phyloP scores from a whole-genome alignment of 225 moss, liverwort and hornwort species.

The Rhytidiadelphus loreus region DNA sequence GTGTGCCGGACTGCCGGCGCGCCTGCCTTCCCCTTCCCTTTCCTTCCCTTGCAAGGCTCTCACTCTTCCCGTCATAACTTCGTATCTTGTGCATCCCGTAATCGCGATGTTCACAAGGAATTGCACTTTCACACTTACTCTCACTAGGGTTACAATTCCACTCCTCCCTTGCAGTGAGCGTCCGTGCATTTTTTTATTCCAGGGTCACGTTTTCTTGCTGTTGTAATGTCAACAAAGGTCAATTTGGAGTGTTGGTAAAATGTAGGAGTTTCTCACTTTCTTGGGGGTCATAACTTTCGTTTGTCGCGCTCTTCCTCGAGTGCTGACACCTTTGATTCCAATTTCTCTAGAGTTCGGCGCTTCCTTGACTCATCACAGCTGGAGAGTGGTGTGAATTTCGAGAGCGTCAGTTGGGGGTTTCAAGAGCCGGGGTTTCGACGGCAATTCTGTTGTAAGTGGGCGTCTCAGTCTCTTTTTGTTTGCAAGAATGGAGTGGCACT shows the following conservation, averaged over 20 bases:
- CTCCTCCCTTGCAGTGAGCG: not conserved
- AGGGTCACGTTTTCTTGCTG: not conserved
- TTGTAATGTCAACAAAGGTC: not conserved
- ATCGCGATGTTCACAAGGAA: not conserved
- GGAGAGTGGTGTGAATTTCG: not conserved
- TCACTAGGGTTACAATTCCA: not conserved
- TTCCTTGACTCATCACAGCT: not conserved
- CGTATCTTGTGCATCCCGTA: not conserved
- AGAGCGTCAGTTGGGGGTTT: not conserved
- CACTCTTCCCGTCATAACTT: not conserved
- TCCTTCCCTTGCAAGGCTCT: not conserved
- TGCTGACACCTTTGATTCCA: conserved; percentile 1
- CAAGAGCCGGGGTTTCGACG: not conserved
- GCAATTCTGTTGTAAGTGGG: conserved; percentile 1
- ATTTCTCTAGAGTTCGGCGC: not conserved
- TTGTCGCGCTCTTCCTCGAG: not conserved
- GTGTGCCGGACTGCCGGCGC: not conserved
- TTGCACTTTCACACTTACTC: not conserved
- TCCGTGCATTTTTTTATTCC: not conserved
- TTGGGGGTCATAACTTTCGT: not conserved
- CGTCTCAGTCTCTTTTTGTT: too few species aligned
- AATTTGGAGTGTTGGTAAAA: not conserved
- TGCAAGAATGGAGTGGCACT: not conserved
- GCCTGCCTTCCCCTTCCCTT: not conserved
- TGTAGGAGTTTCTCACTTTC: not conserved